A percentile compares a stretch with the other conserved stretches of the same genome.
Conservation (phyloP, 345 rosid genomes). For the Corchorus olitorius region DNA sequence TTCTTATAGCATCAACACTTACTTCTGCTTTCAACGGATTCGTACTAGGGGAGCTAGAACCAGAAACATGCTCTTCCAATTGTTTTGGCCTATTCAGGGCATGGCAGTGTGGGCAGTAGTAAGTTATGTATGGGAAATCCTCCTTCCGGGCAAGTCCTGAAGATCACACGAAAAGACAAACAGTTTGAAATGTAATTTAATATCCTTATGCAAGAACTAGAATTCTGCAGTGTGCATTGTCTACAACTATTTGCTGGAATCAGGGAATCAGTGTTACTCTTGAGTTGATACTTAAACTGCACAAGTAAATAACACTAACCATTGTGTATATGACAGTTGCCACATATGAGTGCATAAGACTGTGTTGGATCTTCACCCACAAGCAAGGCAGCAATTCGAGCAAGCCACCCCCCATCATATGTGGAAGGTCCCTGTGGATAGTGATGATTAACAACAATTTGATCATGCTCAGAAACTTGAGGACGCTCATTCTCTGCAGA, state of each 20-base stretch:
- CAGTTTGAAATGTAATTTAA: neutral
- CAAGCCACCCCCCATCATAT: conserved; percentile 80
- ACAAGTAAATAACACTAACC: conserved; percentile 49
- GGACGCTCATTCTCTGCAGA: conserved; percentile 40
- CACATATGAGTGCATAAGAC: conserved; percentile 92
- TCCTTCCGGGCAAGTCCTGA: conserved; percentile 89
- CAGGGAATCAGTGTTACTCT: neutral
- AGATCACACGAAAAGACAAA: neutral
- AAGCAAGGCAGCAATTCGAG: conserved; percentile 90
- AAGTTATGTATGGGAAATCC: conserved; percentile 76
- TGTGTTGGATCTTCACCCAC: conserved; percentile 96
- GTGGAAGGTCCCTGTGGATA: conserved; percentile 52
- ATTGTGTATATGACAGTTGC: conserved; percentile 92
- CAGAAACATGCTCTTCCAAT: conserved; percentile 38
- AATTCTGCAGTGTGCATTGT: neutral
- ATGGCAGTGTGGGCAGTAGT: conserved; percentile 88
- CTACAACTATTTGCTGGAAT: neutral
- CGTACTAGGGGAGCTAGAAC: conserved; percentile 31
- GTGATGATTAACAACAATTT: conserved; percentile 65
- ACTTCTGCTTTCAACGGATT: conserved; percentile 32
- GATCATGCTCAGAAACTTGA: conserved; percentile 47
- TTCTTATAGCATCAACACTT: conserved; percentile 30
- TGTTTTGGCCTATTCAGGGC: conserved; percentile 76
- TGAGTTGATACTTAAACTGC: neutral
- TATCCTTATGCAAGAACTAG: neutral